Percentiles rank a stretch among this genome's conserved stretches.
Evolutionary conservation across 495 filamentous ascomycete genomes (phyloP).

Genomic region (Aspergillus diversus): DNA sequence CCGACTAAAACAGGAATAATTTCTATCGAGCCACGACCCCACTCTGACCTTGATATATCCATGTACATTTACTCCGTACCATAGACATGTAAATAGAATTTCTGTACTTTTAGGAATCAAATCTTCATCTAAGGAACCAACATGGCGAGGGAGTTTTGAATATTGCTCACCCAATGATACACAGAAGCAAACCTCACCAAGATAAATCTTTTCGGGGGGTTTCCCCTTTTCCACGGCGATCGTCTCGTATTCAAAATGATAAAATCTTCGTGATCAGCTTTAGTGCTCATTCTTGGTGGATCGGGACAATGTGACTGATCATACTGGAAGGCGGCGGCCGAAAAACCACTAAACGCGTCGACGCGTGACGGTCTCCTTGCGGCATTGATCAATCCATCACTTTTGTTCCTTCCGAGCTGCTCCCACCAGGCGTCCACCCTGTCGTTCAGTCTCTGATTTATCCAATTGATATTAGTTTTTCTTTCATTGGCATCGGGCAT

Average conservation of each 20-base stretch:
- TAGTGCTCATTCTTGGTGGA: not conserved
- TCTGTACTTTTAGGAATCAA: slow-evolving; percentile 13
- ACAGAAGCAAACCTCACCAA: too few species aligned
- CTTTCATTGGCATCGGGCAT: not conserved
- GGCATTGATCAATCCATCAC: slow-evolving; percentile 21
- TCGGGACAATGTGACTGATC: slow-evolving; percentile 5
- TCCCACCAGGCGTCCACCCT: slow-evolving; percentile 15
- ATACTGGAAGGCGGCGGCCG: slow-evolving; percentile 13
- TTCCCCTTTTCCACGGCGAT: too few species aligned
- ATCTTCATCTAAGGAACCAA: too few species aligned
- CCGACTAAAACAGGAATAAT: slow-evolving; percentile 1
- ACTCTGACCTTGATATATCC: not conserved
- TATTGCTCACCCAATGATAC: too few species aligned
- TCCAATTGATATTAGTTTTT: slow-evolving; percentile 6
- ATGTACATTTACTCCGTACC: slow-evolving; percentile 22
- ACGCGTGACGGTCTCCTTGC: slow-evolving; percentile 33
- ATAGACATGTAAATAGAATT: slow-evolving; percentile 17
- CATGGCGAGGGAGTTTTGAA: too few species aligned
- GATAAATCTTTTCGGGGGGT: too few species aligned
- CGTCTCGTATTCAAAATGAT: not conserved
- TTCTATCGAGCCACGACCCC: not conserved
- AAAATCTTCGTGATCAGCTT: not conserved
- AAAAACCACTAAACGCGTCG: slow-evolving; percentile 48
- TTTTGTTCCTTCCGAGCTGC: slow-evolving; percentile 25
- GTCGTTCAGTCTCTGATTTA: not conserved